phyloP scores from a whole-genome alignment of 805 yeast species.

The Candida sithepensis region DNA sequence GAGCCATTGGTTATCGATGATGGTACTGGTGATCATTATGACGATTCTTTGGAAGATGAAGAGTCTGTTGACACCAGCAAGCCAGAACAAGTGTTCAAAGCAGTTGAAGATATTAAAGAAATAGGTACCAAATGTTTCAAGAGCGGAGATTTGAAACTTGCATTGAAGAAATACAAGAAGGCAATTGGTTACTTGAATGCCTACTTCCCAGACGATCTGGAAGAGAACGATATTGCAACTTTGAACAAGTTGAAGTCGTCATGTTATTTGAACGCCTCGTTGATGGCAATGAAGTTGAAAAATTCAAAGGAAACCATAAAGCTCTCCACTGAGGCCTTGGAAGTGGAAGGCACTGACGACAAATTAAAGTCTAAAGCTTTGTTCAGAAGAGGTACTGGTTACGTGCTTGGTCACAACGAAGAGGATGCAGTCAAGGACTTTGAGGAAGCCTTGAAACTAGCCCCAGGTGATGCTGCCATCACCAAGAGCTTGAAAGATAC shows the following conservation, averaged over 20 bases:
- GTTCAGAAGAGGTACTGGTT: conserved; percentile 81
- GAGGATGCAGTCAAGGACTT: conserved; percentile 67
- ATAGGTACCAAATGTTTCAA: conserved; percentile 78
- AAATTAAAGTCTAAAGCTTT: conserved; percentile 79
- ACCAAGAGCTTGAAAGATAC: conserved; percentile 60
- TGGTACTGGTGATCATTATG: conserved; percentile 82
- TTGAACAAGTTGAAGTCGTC: conserved; percentile 58
- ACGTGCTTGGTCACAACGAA: conserved; percentile 57
- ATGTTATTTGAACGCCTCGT: conserved; percentile 66
- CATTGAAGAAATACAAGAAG: conserved; percentile 69
- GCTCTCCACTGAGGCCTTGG: conserved; percentile 66
- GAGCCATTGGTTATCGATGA: conserved; percentile 53
- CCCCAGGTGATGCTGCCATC: conserved; percentile 74
- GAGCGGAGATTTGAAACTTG: conserved; percentile 50
- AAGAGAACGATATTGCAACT: conserved; percentile 48
- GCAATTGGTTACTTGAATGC: conserved; percentile 67
- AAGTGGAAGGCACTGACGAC: conserved; percentile 53
- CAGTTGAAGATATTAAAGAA: conserved; percentile 62
- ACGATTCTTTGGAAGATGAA: conserved; percentile 73
- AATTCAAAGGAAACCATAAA: conserved; percentile 50
- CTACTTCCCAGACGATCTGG: conserved; percentile 67
- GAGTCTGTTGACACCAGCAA: conserved; percentile 53
- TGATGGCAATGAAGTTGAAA: conserved; percentile 64
- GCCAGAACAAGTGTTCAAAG: conserved; percentile 65
- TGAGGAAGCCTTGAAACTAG: conserved; percentile 56